Evolutionary conservation across 805 yeast genomes (phyloP).

Genomic region (Hanseniaspora nectarophila): DNA sequence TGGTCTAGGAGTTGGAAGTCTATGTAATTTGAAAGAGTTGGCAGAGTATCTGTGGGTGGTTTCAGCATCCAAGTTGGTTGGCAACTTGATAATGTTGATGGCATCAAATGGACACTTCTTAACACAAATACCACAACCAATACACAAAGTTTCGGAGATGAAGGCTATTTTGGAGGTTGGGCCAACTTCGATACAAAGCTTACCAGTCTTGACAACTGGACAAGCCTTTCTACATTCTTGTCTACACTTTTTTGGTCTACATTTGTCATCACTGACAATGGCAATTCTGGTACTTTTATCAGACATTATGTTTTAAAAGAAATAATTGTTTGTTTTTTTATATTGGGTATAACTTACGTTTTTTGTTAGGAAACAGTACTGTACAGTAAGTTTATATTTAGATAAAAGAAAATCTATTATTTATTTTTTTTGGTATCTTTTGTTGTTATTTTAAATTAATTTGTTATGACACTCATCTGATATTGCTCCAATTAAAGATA

Average conservation of each 20-base stretch:
- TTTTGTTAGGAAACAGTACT: too few species aligned
- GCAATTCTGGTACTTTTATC: slow-evolving; percentile 72
- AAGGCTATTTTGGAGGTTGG: slow-evolving; percentile 88
- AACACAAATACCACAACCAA: slow-evolving; percentile 99
- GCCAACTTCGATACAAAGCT: slow-evolving; percentile 89
- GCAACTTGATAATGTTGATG: slow-evolving; percentile 86
- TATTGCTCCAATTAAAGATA: too few species aligned
- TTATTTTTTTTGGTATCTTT: too few species aligned
- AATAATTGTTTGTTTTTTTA: background rate
- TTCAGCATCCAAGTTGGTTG: slow-evolving; percentile 83
- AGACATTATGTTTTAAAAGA: slow-evolving; percentile 24
- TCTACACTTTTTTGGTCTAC: slow-evolving; percentile 97
- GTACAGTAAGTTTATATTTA: too few species aligned
- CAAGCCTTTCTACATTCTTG: slow-evolving; percentile 95
- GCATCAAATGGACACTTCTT: slow-evolving; percentile 98
- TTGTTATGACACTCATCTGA: too few species aligned
- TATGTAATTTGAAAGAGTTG: slow-evolving; percentile 90
- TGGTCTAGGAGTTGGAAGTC: slow-evolving; percentile 97
- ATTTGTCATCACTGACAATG: slow-evolving; percentile 82
- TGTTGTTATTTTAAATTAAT: too few species aligned
- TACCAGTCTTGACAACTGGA: slow-evolving; percentile 97
- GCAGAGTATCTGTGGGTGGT: slow-evolving; percentile 97
- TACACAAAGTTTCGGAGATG: slow-evolving; percentile 85
- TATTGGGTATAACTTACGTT: too few species aligned
- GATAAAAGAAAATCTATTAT: too few species aligned